phyloP scores from a whole-genome alignment of 2,329 filamentous ascomycete species.

The Aspergillus viridinutans region DNA sequence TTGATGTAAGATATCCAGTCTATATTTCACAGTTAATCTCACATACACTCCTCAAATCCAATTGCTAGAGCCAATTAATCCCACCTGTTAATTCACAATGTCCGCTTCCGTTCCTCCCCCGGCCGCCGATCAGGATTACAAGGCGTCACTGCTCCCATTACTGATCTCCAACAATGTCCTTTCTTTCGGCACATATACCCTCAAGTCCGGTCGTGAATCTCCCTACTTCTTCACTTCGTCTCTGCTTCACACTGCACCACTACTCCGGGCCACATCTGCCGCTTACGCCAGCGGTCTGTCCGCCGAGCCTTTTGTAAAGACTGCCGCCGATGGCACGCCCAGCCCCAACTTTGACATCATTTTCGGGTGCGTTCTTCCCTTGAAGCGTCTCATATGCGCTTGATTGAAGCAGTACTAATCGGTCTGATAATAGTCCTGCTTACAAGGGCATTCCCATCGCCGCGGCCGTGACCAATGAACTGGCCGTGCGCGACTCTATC shows the following conservation, averaged over 20 bases:
- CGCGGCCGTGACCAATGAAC: slow-evolving; percentile 68
- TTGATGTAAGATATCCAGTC: background rate
- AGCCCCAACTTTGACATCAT: slow-evolving; percentile 70
- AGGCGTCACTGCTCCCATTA: slow-evolving; percentile 34
- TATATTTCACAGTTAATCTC: background rate
- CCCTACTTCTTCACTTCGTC: slow-evolving; percentile 99
- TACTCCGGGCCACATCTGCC: slow-evolving; percentile 71
- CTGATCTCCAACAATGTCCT: slow-evolving; percentile 40
- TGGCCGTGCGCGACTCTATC: slow-evolving; percentile 61
- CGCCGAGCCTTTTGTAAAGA: slow-evolving; percentile 41
- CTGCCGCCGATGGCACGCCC: slow-evolving; percentile 29
- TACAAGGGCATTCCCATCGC: slow-evolving; percentile 98
- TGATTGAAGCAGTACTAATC: background rate
- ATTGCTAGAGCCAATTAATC: background rate
- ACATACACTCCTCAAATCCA: background rate
- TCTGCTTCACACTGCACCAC: slow-evolving; percentile 75
- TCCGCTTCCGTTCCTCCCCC: slow-evolving; percentile 20
- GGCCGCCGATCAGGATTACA: slow-evolving; percentile 32
- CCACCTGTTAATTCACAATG: slow-evolving; percentile 15
- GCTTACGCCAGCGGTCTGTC: slow-evolving; percentile 69
- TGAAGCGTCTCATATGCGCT: background rate
- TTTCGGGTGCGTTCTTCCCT: slow-evolving; percentile 55
- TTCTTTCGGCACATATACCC: slow-evolving; percentile 48
- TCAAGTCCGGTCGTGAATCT: slow-evolving; percentile 86
- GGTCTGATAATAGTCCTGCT: slow-evolving; percentile 54